Conservation (phyloP, 495 filamentous ascomycete species). For the Aspergillus coremiiformis region DNA sequence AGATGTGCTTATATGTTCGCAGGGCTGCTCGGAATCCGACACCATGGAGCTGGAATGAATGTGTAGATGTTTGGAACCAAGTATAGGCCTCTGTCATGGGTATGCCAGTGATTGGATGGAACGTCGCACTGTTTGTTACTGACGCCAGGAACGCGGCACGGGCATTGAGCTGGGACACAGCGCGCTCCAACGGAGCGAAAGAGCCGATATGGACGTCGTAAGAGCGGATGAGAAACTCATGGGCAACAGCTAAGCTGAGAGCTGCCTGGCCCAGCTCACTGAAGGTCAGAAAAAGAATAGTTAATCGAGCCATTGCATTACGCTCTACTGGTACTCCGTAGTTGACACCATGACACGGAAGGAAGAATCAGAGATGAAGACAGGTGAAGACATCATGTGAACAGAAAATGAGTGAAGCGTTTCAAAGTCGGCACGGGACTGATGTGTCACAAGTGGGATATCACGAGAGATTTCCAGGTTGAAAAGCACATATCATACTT, state of each 20-base stretch:
- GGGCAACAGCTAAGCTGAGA: conserved; percentile 34
- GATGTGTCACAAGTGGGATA: no score
- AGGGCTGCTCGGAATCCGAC: conserved; percentile 20
- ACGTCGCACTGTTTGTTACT: conserved; percentile 7
- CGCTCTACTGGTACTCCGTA: no score
- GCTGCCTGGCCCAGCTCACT: conserved; percentile 40
- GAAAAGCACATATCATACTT: no score
- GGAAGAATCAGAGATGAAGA: neutral
- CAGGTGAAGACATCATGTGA: neutral
- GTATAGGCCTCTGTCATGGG: conserved; percentile 21
- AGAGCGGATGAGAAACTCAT: conserved; percentile 32
- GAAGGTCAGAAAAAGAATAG: conserved; percentile 40
- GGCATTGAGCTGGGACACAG: conserved; percentile 14
- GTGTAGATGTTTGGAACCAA: neutral
- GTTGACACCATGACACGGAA: neutral
- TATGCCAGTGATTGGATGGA: conserved; percentile 27
- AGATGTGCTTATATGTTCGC: conserved; percentile 9
- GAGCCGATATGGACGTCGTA: conserved; percentile 28
- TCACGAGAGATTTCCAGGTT: no score
- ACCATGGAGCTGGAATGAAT: conserved; percentile 6
- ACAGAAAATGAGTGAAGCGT: neutral
- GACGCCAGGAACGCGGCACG: neutral
- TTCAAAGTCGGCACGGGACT: neutral
- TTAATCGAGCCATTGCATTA: conserved; percentile 5
- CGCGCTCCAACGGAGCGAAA: neutral